Evolutionary conservation across 371 early-diverging fungal genomes (phyloP), one percentile per base, ranked within the genome.

Genomic region (Apophysomyces variabilis): DNA sequence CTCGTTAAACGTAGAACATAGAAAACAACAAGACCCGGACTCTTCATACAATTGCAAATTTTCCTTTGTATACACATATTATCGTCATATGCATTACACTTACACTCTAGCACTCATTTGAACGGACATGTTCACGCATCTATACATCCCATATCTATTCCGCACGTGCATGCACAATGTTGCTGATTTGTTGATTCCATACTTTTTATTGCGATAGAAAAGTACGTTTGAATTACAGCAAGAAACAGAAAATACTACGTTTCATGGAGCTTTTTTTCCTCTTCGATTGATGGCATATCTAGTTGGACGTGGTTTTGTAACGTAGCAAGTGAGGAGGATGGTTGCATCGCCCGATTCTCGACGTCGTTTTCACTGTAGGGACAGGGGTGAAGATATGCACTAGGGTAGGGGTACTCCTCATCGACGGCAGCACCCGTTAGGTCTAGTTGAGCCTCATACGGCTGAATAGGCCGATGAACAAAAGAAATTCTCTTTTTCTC

Each of bases 391-490:
- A 50, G 54, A 50, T 50, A 50, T 50, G 54, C 54, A 50, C 16
- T 50, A 26, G 54, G 54, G 54, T 50, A 50, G 54, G 54, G 54
- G 54, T 50, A 50, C 54, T 50, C 54, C 54, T 44, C 62, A 32
- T 62, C 62, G 1, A 50, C 45, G 54, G 35, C 54, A 50, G 54
- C 54, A 1, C 54, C 37, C 18, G 54, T 39, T 13, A 63, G 13
- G 21, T 36, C 56, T 38, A 63, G 57, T 21, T 63, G 64, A 12
- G 64, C 64, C 41, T 63, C 38, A 21, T 63, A 63, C n/a, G 64
- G 64, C 39, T 63, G 64, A 56, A 63, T 63, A 21, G 62, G 46
- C 18, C 62, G 45, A 36, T 46, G 62, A 21, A 50, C 21, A 11
- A 50, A 50, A 5, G 54, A 50, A 4, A 21, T 8, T 1, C 54